Evolutionary conservation across 371 early-diverging fungal genomes (phyloP).

Genomic region (Conidiobolus incongruus): DNA sequence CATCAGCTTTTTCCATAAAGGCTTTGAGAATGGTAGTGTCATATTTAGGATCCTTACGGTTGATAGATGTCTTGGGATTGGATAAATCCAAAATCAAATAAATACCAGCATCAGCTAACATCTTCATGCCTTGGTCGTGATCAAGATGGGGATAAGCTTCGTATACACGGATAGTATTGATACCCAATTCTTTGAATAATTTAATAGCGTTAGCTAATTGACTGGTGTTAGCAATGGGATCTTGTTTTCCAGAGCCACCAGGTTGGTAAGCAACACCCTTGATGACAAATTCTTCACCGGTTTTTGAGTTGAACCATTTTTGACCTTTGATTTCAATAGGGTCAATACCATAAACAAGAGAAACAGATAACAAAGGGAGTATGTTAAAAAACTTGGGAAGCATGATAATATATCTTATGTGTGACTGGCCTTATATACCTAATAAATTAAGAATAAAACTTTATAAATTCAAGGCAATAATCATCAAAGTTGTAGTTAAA

Average conservation of each 20-base stretch:
- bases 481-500: too few relatives aligned
- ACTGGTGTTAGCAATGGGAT: slow-evolving; percentile 33
- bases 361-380: too few relatives aligned
- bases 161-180: slow-evolving; percentile 59
- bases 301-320: slow-evolving; percentile 43
- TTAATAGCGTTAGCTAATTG: slow-evolving; percentile 42
- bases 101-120: slow-evolving; percentile 35
- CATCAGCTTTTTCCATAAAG: slow-evolving; percentile 31
- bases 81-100: slow-evolving; percentile 48
- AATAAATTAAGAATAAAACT: too few relatives aligned
- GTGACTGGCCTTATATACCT: too few relatives aligned
- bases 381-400: too few relatives aligned
- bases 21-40: slow-evolving; percentile 23
- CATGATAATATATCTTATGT: too few relatives aligned
- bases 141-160: slow-evolving; percentile 29
- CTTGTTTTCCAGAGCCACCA: slow-evolving; percentile 15
- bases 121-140: slow-evolving; percentile 55
- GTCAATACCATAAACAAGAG: slow-evolving; percentile 11
- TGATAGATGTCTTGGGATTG: slow-evolving; percentile 31
- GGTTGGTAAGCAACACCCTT: slow-evolving; percentile 68
- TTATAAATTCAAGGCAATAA: too few relatives aligned
- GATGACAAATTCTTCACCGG: slow-evolving; percentile 50
- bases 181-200: slow-evolving; percentile 35
- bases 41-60: slow-evolving; percentile 42
- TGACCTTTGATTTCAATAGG: slow-evolving; percentile 39